A percentile compares a stretch with the other conserved stretches of the same genome.
These are phyloP conservation scores for Backusella macrospora DNA, from an alignment of 192 early-diverging fungal genomes.

Conservation along the genomic window DNA sequence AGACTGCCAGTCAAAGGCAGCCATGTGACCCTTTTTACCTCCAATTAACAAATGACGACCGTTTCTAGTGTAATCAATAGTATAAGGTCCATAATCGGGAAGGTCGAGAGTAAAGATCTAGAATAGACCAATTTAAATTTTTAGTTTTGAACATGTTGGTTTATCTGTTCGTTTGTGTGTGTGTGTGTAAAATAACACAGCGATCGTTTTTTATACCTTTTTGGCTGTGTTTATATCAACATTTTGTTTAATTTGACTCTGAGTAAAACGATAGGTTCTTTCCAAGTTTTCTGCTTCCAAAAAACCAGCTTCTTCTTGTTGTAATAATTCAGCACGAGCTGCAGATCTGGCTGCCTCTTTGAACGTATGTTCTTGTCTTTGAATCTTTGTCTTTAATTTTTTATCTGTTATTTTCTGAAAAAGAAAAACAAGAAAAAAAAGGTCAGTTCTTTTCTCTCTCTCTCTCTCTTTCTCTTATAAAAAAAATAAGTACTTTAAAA, in stretches of 20 bases:
- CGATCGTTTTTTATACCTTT: slow-evolving; percentile 50
- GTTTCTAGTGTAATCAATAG: slow-evolving; percentile 89
- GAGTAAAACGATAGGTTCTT: slow-evolving; percentile 84
- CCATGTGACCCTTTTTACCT: slow-evolving; percentile 85
- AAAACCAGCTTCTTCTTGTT: slow-evolving; percentile 76
- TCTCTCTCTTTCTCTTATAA: neutral
- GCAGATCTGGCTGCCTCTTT: slow-evolving; percentile 73
- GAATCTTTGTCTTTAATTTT: slow-evolving; percentile 69
- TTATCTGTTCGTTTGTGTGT: no score
- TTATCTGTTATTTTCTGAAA: slow-evolving; percentile 64
- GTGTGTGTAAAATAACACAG: no score
- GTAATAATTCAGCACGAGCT: slow-evolving; percentile 76
- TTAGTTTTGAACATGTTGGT: neutral
- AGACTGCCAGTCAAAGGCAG: slow-evolving; percentile 88
- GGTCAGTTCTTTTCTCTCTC: neutral
- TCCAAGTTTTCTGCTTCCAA: slow-evolving; percentile 91
- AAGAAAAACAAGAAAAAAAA: neutral
- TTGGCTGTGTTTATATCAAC: slow-evolving; percentile 73
- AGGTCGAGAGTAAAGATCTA: slow-evolving; percentile 81
- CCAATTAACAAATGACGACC: slow-evolving; percentile 77
- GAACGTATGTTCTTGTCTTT: slow-evolving; percentile 59
- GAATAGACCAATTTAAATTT: slow-evolving; percentile 18
- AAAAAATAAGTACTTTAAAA: slow-evolving; percentile 23
- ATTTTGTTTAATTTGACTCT: slow-evolving; percentile 63
- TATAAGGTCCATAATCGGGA: slow-evolving; percentile 83